Base-by-base conservation (phyloP, 768 basidiomycete species). In the Gelatoporia subvermispora region DNA sequence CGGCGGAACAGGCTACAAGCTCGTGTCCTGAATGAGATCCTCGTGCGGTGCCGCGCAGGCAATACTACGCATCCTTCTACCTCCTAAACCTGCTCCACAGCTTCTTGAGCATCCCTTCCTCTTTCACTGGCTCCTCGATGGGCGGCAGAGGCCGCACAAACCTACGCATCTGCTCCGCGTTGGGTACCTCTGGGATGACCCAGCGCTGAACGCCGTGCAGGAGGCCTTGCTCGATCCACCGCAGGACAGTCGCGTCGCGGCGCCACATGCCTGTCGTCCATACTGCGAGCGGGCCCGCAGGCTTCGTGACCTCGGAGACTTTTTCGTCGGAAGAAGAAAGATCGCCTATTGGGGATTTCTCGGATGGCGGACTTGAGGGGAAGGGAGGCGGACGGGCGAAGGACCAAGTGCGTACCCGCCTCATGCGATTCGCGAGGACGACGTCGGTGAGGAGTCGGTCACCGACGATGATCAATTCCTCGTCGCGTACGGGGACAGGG, bases 391-490 rank as follows among this genome's bases (percentile, higher is more conserved):
- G 54, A 8, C 36, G 34, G 15, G 39, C 24, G 20, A n/a, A n/a
- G 21, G 21, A 47, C n/a, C 7, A 49, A 37, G 17, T 45, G 43
- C 28, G 28, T 22, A 56, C 49, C 18, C 57, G 62, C 3, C 55
- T 65, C 72, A 93, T 82, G 31, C 91, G 81, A 57, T 88, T 85
- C 8, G 91, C 85, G 65, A 97, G 72, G 45, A 97, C 77, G 16
- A 93, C 69, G 63, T 99, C 95, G 0, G 95, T 99, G 59, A 96
- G 87, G 44, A 97, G 68, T 10, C 95, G 79, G 69, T 99, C 95
- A 0, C 95, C 95, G 11, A 99, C 84, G 35, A 97, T 67, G 48
- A 97, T 69, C 37, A 96, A 70, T 49, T 85, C 78, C 21, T 82
- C 69, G 53, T 82, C 77, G 23, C 69, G 65, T 37, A 90, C 60